Base-by-base conservation (phyloP, 345 rosid genomes). In the Sisymbrium altissimum region DNA sequence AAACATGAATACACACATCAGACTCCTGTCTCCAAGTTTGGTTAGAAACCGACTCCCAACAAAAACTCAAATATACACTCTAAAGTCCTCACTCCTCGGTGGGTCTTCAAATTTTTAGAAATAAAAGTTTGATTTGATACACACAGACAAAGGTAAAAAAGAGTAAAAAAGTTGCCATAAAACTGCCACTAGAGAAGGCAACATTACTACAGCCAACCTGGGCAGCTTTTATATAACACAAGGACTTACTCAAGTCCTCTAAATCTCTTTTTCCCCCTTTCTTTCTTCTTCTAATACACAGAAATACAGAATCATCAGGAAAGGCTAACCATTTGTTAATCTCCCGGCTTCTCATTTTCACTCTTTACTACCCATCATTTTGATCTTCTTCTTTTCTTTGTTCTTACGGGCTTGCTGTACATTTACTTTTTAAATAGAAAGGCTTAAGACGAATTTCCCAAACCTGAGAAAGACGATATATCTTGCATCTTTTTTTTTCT, bases 171-270 rank as follows among this genome's bases (percentile, higher is more conserved):
- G 80, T 46, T 45, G 71, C 61, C 64, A 27, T 53, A 76, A 81
- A 87, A 87, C 93, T 90, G 93, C 97, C 97, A 82, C 98, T 46
- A 88, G 98, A 85, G 97, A 88, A 88, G 93, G 95, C 89, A 69
- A 74, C 81, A 81, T 80, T 79, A 85, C 82, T 71, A 78, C 79
- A 77, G 84, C 98, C 98, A 84, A 87, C 98, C 97, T 93, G 98
- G 98, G 98, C 97, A 90, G 88, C 64, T 75, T 82, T 71, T 76
- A 83, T 73, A 84, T 62, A 79, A 83, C 85, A 83, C 81, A 81
- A 23, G 60, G 75, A 38, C 71, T 78, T 74, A 82, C 79, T 66
- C 65, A 29, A 33, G 19, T 54, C 58, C 61, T 66, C 66, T 69
- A 61, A 39, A 25, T 36, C 62, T 60, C 68, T 30, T 29, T 58